Evolutionary conservation across 2,329 filamentous ascomycete genomes (phyloP).

Genomic region (Arthrinium puccinioides): DNA sequence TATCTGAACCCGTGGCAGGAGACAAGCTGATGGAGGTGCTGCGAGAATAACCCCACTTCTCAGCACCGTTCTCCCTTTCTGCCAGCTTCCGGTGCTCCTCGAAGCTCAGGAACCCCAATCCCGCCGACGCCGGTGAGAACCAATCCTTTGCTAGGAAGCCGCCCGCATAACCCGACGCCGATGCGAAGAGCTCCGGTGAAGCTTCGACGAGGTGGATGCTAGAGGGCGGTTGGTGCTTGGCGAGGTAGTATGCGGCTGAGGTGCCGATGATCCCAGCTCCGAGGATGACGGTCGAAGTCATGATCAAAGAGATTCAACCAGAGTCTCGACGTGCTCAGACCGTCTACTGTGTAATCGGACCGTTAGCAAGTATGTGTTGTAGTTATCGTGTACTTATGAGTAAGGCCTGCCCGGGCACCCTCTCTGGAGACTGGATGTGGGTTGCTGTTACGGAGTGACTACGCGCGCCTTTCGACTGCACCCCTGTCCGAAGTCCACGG

Average conservation of each 20-base stretch:
- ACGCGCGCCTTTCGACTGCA: too few species aligned
- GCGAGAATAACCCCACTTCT: conserved; percentile 41
- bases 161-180: conserved; percentile 66
- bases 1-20: conserved; percentile 23
- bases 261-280: conserved; percentile 65
- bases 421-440: too few species aligned
- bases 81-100: conserved; percentile 60
- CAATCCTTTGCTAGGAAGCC: conserved; percentile 71
- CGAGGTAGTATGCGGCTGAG: conserved; percentile 67
- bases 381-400: too few species aligned
- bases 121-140: conserved; percentile 51
- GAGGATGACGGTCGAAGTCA: conserved; percentile 55
- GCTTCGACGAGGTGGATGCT: conserved; percentile 41
- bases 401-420: too few species aligned
- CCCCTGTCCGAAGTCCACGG: too few species aligned
- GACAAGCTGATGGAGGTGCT: conserved; percentile 52
- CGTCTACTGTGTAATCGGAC: too few species aligned
- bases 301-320: conserved; percentile 15
- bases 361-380: too few species aligned
- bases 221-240: conserved; percentile 33
- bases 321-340: too few species aligned
- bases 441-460: too few species aligned
- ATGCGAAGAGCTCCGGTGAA: conserved; percentile 54
- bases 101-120: conserved; percentile 62
- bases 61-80: conserved; percentile 45